Conservation (phyloP, 2,329 filamentous ascomycete species). For the Ceratocystis albifundus region DNA sequence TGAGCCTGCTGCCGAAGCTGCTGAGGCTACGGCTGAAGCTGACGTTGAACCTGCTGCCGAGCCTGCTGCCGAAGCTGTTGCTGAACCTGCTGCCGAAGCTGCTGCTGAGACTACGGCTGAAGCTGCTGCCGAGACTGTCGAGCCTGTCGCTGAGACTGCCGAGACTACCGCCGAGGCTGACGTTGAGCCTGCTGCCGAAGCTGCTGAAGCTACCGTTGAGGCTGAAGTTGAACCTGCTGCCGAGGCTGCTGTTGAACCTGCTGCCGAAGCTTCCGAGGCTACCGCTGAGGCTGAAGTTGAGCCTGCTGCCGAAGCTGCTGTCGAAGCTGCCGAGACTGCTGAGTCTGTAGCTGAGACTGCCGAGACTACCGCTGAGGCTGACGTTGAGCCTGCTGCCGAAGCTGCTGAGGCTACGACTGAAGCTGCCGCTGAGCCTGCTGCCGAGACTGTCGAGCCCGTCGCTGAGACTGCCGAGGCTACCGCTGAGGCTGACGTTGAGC, state of each 20-base stretch:
- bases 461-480: too few relatives aligned
- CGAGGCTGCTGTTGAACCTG: neutral
- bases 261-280: neutral
- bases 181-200: neutral
- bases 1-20: neutral
- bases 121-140: neutral
- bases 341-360: too few relatives aligned
- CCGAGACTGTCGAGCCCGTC: too few relatives aligned
- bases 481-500: too few relatives aligned
- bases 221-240: constrained; percentile 8
- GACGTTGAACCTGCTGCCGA: neutral
- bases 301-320: too few relatives aligned
- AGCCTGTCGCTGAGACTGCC: neutral
- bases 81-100: neutral
- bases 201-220: constrained; percentile 11
- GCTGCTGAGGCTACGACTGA: too few relatives aligned
- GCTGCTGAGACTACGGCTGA: neutral
- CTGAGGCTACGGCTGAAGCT: too few relatives aligned
- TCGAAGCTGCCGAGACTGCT: too few relatives aligned
- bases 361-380: too few relatives aligned
- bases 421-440: too few relatives aligned
- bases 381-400: too few relatives aligned
- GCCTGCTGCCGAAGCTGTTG: too few relatives aligned
- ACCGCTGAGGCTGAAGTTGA: neutral
- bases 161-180: neutral